Evolutionary conservation across 2,329 filamentous ascomycete genomes (phyloP).

Genomic region (Lachnellula subtilissima): DNA sequence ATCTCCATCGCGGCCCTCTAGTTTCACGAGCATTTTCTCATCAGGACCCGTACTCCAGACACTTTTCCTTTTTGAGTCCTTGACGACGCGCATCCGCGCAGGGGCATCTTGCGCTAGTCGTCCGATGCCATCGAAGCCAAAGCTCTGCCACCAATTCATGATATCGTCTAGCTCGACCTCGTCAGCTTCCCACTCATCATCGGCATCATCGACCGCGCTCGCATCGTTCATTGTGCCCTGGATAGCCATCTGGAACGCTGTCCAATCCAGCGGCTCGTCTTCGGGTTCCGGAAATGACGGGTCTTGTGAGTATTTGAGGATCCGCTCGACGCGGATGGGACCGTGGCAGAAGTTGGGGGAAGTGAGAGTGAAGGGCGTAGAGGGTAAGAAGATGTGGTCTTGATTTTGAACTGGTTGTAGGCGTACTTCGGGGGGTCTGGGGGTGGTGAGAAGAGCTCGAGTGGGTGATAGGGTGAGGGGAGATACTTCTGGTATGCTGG

Average conservation of each 20-base stretch:
- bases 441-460: constrained; percentile 1
- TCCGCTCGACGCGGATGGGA: constrained; percentile 46
- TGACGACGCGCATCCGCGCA: background rate
- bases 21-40: background rate
- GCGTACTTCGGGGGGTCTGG: background rate
- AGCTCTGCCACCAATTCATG: constrained; percentile 20
- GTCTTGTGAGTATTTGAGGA: constrained; percentile 34
- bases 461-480: constrained; percentile 8
- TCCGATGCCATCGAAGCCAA: constrained; percentile 14
- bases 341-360: constrained; percentile 50
- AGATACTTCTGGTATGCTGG: constrained; percentile 40
- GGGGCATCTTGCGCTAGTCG: background rate
- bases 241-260: constrained; percentile 61
- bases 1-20: background rate
- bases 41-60: background rate
- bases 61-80: background rate
- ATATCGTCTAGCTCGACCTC: constrained; percentile 21
- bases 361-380: constrained; percentile 45
- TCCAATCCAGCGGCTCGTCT: constrained; percentile 56
- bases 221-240: constrained; percentile 48
- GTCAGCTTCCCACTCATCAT: constrained; percentile 14
- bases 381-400: constrained; percentile 34
- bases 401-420: background rate
- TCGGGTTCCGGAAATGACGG: background rate
- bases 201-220: constrained; percentile 5